Percentiles rank a stretch among this genome's conserved stretches.
These are phyloP conservation scores for Irpex rosettiformis DNA, from an alignment of 1,284 basidiomycete species.

Conservation along the genomic window DNA sequence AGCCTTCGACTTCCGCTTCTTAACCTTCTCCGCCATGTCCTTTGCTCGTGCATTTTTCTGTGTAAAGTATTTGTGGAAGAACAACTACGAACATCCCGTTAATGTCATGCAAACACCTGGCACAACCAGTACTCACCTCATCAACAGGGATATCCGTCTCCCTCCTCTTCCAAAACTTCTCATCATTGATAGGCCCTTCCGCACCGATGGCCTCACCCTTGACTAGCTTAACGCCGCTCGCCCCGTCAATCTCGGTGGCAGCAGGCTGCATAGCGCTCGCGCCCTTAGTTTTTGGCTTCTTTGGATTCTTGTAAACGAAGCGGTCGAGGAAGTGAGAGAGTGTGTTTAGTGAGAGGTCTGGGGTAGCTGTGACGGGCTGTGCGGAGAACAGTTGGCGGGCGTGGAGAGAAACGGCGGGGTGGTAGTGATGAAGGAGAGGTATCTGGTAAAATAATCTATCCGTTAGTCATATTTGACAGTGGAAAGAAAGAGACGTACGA, in stretches of 20 bases:
- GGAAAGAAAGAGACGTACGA: conserved; percentile 49
- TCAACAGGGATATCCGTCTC: conserved; percentile 83
- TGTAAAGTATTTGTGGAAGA: conserved; percentile 65
- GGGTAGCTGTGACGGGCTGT: conserved; percentile 72
- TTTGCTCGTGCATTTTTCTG: conserved; percentile 55
- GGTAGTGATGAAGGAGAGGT: conserved; percentile 84
- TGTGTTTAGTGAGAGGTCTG: conserved; percentile 92
- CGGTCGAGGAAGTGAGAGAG: conserved; percentile 62
- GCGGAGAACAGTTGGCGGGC: conserved; percentile 77
- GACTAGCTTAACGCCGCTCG: conserved; percentile 65
- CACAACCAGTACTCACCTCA: conserved; percentile 74
- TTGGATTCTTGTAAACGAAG: conserved; percentile 95
- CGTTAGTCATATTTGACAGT: neutral
- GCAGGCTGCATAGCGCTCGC: conserved; percentile 96
- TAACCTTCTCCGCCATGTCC: conserved; percentile 44
- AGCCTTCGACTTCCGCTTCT: conserved; percentile 38
- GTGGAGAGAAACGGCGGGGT: conserved; percentile 88
- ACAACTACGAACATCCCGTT: conserved; percentile 23
- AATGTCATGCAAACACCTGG: too few relatives aligned
- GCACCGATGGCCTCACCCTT: conserved; percentile 58
- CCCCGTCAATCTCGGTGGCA: conserved; percentile 52
- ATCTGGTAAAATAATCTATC: conserved; percentile 39
- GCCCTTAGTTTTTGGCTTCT: conserved; percentile 76
- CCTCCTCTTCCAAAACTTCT: conserved; percentile 73
- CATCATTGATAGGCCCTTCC: conserved; percentile 69